Percentiles rank a stretch among this genome's conserved stretches.
These are phyloP conservation scores for Fusarium cyanostomum DNA, from an alignment of 2,329 filamentous ascomycete species.

Conservation along the genomic window DNA sequence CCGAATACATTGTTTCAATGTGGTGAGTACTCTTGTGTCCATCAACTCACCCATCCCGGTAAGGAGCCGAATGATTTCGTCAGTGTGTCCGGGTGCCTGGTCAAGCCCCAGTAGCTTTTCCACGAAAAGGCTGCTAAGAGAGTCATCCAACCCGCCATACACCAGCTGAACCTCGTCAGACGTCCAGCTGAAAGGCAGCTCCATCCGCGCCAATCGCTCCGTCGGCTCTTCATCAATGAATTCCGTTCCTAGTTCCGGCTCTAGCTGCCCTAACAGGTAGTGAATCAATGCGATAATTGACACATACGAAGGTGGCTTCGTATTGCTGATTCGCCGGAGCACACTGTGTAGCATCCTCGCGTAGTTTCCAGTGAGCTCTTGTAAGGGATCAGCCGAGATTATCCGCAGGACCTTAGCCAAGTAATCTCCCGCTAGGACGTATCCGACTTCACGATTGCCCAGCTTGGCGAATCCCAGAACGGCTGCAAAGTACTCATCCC, in stretches of 20 bases:
- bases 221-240: constrained; percentile 51
- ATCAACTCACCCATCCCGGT: constrained; percentile 61
- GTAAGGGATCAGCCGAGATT: constrained; percentile 65
- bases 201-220: constrained; percentile 51
- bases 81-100: constrained; percentile 62
- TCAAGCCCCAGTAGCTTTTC: constrained; percentile 73
- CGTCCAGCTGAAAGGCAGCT: constrained; percentile 56
- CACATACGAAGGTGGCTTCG: constrained; percentile 63
- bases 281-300: constrained; percentile 62
- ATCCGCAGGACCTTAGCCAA: constrained; percentile 67
- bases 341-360: constrained; percentile 62
- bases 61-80: constrained; percentile 66
- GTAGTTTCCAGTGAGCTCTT: constrained; percentile 65
- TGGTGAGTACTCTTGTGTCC: constrained; percentile 61
- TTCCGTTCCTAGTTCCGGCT: constrained; percentile 48
- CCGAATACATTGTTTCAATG: constrained; percentile 64
- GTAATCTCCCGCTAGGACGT: constrained; percentile 70
- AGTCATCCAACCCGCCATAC: constrained; percentile 49
- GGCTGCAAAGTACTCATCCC: constrained; percentile 81
- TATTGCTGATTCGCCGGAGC: constrained; percentile 57
- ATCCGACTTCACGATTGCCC: constrained; percentile 65
- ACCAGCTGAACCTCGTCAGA: constrained; percentile 57
- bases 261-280: constrained; percentile 55
- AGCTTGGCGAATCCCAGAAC: constrained; percentile 72
- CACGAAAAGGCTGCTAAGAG: constrained; percentile 61